Evolutionary conservation across 116 monocot genomes (phyloP), one percentile per base, ranked within the genome.

Genomic region (Iris pallida): DNA sequence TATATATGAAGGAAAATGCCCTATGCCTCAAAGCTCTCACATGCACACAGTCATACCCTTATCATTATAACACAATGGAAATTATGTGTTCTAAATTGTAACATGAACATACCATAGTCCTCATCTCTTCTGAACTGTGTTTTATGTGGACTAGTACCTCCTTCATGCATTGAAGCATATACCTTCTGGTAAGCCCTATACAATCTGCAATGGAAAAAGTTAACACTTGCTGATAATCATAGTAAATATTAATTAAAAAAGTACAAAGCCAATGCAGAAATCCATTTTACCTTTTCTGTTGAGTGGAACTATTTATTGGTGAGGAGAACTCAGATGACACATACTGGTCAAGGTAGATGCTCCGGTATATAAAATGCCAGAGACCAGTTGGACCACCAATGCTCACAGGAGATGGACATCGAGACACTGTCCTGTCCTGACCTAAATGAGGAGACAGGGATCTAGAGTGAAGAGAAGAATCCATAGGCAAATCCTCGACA

Each of bases 321-420:
- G 90, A 73, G 14, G 93, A 84, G 46, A 98, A 98, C 51, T 98
- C 98, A 57, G 98, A 98, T 16, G 93, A 88, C 4, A 98, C 86
- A 79, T 90, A 98, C 47, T 98, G 98, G 70, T 90, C 88, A 78
- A 98, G 78, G 65, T 82, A 86, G 16, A 93, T 77, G 69, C 88
- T 93, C 69, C 80, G 72, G 69, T 93, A 99, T 55, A 99, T 88
- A 68, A 99, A 99, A 81, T 99, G 93, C 88, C 93, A 93, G 18
- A 99, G 88, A 55, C 98, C 98, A 80, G 83, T 67, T 46, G 93
- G 90, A 5, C 98, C 98, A 64, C 90, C 90, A 76, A 81, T 75
- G 52, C 72, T 75, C 61, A 72, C 15, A 53, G 49, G 47, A 64
- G 76, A 59, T 12, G 53, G 42, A 20, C 70, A 72, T 64, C 45